Evolutionary conservation across 306 rosid species (phyloP), one percentile per base, ranked within the genome.

Genomic region (Aeschynomene evenia): DNA sequence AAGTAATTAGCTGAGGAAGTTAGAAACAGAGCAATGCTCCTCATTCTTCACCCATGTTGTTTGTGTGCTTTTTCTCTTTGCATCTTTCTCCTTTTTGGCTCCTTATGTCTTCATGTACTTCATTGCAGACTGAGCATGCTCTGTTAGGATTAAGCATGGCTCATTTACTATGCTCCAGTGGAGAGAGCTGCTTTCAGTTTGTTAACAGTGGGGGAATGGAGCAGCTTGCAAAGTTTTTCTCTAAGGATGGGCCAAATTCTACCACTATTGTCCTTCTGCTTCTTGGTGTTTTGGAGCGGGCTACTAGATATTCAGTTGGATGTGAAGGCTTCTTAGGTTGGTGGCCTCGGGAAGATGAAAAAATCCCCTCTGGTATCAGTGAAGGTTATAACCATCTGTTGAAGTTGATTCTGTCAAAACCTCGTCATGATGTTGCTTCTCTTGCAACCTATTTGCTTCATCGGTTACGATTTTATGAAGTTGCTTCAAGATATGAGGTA

Each of bases 261-360:
- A 78, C 88, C 0, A 77, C 97, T 53, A 67, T 75, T 26, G 84
- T 80, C 31, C 86, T 94, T 28, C 86, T 91, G 78, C 87, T 91
- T 72, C 92, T 94, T 42, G 96, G 95, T 48, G 95, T 87, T 74
- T 75, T 94, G 77, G 97, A 94, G 83, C 94, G 79, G 80, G 96
- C 95, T 73, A 89, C 92, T 60, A 84, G 86, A 68, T 76, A 85
- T 82, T 89, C 96, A 10, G 85, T 87, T 80, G 99, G 99, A 36
- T 94, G 99, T 68, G 99, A 91, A 82, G 92, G 92, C 34, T 89
- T 91, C 79, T 81, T 94, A 79, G 97, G 99, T 73, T 91, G 97
- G 99, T 91, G 96, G 96, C 96, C 97, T 55, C 92, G 89, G 59
- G 97, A 91, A 72, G 97, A 87, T 67, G 95, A 86, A 78, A 87